phyloP scores from a whole-genome alignment of 2,329 filamentous ascomycete genomes.

The Aspergillus ibericus region DNA sequence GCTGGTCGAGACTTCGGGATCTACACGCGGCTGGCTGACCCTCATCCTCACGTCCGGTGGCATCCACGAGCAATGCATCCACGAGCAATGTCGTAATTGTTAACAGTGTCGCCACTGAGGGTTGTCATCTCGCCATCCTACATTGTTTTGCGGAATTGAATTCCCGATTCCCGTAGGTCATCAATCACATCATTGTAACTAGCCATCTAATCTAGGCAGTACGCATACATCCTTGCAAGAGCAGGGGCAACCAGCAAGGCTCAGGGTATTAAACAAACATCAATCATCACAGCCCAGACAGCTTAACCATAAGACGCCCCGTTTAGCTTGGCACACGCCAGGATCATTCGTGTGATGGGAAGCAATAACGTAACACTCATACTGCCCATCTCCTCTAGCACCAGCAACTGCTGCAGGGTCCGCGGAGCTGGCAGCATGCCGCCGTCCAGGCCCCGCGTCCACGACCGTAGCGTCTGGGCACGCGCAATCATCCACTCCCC shows the following conservation, averaged over 20 bases:
- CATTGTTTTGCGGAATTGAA: background rate
- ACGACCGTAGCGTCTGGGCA: constrained; percentile 1
- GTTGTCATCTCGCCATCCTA: no score
- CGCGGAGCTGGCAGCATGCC: constrained; percentile 1
- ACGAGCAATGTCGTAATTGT: no score
- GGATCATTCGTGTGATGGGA: constrained; percentile 16
- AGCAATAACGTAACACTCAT: constrained; percentile 9
- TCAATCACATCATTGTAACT: background rate
- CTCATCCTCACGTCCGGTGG: background rate
- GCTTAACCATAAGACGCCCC: background rate
- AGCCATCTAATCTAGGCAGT: background rate
- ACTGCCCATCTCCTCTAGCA: constrained; percentile 4
- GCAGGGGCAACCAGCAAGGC: background rate
- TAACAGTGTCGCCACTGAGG: no score
- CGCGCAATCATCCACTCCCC: constrained; percentile 13
- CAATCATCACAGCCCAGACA: background rate
- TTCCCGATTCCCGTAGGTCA: background rate
- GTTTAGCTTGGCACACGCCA: constrained; percentile 13
- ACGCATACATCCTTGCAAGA: background rate
- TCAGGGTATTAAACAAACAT: background rate
- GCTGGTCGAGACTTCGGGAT: background rate
- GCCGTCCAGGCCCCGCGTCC: constrained; percentile 1
- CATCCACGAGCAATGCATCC: no score
- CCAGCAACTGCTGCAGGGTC: constrained; percentile 13
- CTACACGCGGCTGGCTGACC: background rate